These are phyloP conservation scores for Psidium guajava DNA, from an alignment of 345 rosid genomes.

Conservation along the genomic window DNA sequence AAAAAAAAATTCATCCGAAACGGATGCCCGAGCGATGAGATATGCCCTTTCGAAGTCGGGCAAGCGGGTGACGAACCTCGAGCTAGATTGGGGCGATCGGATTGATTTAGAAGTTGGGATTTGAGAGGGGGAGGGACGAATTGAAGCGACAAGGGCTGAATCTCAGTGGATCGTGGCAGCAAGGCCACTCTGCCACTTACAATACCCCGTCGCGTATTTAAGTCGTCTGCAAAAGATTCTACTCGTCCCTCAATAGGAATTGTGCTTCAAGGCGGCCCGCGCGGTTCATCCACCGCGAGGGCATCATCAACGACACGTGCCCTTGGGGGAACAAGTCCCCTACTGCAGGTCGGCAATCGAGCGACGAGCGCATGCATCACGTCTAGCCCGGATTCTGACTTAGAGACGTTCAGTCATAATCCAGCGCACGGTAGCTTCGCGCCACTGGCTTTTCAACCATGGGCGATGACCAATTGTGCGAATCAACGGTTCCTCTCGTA, in stretches of 20 bases:
- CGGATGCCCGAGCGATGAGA: too few relatives aligned
- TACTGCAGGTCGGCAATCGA: not conserved
- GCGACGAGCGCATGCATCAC: not conserved
- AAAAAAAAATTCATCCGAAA: too few relatives aligned
- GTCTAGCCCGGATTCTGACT: not conserved
- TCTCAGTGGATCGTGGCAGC: not conserved
- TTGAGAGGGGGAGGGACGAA: too few relatives aligned
- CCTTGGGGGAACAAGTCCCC: not conserved
- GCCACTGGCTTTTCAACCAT: not conserved
- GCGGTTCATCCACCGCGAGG: not conserved
- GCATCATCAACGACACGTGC: conserved; percentile 5
- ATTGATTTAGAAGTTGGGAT: too few relatives aligned
- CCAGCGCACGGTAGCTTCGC: not conserved
- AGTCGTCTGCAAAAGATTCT: not conserved
- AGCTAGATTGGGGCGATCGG: too few relatives aligned
- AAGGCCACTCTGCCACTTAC: not conserved
- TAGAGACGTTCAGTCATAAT: not conserved
- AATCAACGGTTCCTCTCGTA: not conserved
- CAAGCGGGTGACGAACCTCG: too few relatives aligned
- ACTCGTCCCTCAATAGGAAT: not conserved
- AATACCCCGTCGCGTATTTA: not conserved
- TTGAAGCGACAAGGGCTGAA: too few relatives aligned
- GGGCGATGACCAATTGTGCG: not conserved
- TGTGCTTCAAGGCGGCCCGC: not conserved
- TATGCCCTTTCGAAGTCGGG: too few relatives aligned